These are phyloP conservation scores for Plasmodium cynomolgi DNA, from an alignment of 169 alveolate genomes.

Conservation along the genomic window DNA sequence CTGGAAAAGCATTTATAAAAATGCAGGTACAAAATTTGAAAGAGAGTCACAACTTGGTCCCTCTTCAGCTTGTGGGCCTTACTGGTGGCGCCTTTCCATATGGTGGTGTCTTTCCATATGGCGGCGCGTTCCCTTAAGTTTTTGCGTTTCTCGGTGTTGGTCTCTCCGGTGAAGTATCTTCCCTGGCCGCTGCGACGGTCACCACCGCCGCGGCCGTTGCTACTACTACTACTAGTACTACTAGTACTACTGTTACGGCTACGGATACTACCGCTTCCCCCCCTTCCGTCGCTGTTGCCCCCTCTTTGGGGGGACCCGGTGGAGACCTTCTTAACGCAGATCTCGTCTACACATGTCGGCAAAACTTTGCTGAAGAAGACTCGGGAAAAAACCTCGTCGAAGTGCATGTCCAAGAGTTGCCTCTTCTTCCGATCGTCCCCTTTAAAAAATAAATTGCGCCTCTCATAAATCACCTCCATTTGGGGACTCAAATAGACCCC, in stretches of 20 bases:
- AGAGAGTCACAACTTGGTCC: neutral
- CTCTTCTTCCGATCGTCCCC: neutral
- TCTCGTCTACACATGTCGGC: slow-evolving; percentile 4
- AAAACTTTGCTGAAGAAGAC: slow-evolving; percentile 4
- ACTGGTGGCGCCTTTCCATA: neutral
- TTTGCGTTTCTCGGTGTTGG: neutral
- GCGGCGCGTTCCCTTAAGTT: neutral
- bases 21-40: slow-evolving; percentile 2
- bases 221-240: too few species aligned
- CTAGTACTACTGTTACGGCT: neutral
- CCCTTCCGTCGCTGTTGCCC: neutral
- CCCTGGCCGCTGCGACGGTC: neutral
- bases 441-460: slow-evolving; percentile 21
- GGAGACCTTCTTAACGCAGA: neutral
- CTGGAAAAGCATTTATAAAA: slow-evolving; percentile 18
- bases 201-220: neutral
- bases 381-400: slow-evolving; percentile 1
- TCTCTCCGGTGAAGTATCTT: neutral
- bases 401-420: slow-evolving; percentile 2
- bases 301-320: neutral
- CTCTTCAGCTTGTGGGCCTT: neutral
- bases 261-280: neutral
- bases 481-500: slow-evolving; percentile 3
- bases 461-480: slow-evolving; percentile 2
- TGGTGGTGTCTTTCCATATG: neutral